phyloP scores from a whole-genome alignment of 495 filamentous ascomycete species.

The Penicillium cataractarum region DNA sequence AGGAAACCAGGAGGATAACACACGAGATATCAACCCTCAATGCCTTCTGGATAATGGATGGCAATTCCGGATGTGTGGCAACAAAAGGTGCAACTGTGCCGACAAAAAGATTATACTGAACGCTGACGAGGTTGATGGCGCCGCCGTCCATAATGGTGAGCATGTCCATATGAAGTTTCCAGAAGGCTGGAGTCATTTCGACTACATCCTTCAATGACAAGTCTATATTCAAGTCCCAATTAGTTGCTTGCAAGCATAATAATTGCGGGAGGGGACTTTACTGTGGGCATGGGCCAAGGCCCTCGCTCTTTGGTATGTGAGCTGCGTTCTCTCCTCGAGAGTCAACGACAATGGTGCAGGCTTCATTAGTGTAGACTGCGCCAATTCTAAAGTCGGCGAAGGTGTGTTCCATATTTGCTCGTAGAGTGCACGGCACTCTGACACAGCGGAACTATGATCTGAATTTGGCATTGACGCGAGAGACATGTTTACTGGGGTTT shows the following conservation, averaged over 20 bases:
- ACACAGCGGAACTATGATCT: background rate
- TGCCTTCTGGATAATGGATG: constrained; percentile 8
- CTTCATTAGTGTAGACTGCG: background rate
- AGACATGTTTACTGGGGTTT: background rate
- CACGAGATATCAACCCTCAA: background rate
- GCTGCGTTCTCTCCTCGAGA: background rate
- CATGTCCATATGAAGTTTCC: constrained; percentile 26
- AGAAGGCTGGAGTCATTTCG: constrained; percentile 19
- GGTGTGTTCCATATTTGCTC: background rate
- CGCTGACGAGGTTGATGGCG: constrained; percentile 24
- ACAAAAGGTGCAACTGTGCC: constrained; percentile 42
- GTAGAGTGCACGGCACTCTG: background rate
- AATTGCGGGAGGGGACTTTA: background rate
- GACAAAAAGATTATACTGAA: constrained; percentile 44
- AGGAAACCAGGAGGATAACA: background rate
- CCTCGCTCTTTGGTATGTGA: background rate
- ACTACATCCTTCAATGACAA: constrained; percentile 14
- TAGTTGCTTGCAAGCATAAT: background rate
- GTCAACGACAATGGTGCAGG: background rate
- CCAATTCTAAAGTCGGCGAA: background rate
- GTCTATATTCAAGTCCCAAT: background rate
- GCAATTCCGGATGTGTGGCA: constrained; percentile 32
- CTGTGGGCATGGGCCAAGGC: background rate
- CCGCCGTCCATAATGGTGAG: constrained; percentile 20
- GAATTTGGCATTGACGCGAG: background rate